Base-by-base conservation (phyloP, 306 rosid genomes). In the Cicer chorassanicum region DNA sequence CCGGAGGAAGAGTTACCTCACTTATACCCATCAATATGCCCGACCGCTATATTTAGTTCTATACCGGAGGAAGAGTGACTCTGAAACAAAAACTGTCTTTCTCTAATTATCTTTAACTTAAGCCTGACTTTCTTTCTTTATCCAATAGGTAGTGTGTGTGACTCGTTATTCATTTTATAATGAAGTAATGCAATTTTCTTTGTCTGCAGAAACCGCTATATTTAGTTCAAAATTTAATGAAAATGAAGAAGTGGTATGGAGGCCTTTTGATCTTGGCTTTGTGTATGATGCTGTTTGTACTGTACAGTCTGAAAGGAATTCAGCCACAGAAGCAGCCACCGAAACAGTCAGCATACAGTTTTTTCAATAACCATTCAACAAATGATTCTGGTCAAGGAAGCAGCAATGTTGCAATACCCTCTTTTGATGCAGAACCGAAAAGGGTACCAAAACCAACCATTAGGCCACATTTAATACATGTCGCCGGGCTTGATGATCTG, bases 181-280 rank as follows among this genome's bases (percentile, higher is more conserved):
- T 48, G 56, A 44, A 73, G 75, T 70, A 40, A 43, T 68, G 2
- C 11, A 40, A 46, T 51, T 73, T 73, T 62, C 5, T 77, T 66
- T 65, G 63, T 46, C 38, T 69, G 78, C 79, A 78, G 88, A 84
- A 81, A 66, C 70, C 69, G 60, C 63, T 68, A 78, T 36, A 18
- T 77, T 68, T 66, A 54, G 44, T 61, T 74, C 64, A 68, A 36
- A 77, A 78, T 64, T 83, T 76, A 72, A 68, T 57, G 66, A 83
- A 80, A 80, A 91, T 93, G 98, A 93, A 88, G 87, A 93, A 84
- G 80, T 91, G 96, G 96, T 91, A 84, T 62, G 97, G 96, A 53
- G 98, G 97, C 16, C 8, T 87, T 75, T 80, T 91, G 82, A 87
- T 91, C 68, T 19, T 87, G 69, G 91, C 87, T 76, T 81, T 93